Conservation (phyloP, 345 rosid species). For the Hevea brasiliensis region DNA sequence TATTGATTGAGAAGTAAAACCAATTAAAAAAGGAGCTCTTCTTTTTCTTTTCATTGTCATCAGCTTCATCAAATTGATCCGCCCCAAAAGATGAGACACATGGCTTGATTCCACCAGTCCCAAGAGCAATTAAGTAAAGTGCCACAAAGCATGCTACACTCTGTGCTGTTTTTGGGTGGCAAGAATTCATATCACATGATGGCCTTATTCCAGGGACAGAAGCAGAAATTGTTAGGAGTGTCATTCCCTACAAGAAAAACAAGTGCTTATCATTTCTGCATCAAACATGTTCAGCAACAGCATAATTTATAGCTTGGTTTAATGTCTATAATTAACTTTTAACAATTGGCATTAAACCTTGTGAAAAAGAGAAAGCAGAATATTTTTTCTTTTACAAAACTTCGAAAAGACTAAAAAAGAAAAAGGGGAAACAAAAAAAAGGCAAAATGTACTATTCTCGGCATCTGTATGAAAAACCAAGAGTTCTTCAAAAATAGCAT, state of each 20-base stretch:
- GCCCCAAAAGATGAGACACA: slow-evolving; percentile 98
- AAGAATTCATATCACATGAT: slow-evolving; percentile 44
- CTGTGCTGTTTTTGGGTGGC: slow-evolving; percentile 58
- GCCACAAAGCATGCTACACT: slow-evolving; percentile 60
- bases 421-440: too few relatives aligned
- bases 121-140: slow-evolving; percentile 85
- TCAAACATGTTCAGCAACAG: neutral
- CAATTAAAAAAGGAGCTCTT: slow-evolving; percentile 96
- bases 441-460: too few relatives aligned
- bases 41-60: slow-evolving; percentile 66
- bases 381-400: neutral
- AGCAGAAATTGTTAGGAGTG: slow-evolving; percentile 76
- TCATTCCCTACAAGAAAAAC: slow-evolving; percentile 62
- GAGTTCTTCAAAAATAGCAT: too few relatives aligned
- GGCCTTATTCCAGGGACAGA: slow-evolving; percentile 75
- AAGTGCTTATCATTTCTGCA: slow-evolving; percentile 2
- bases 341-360: neutral
- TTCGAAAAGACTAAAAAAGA: too few relatives aligned
- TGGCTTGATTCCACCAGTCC: slow-evolving; percentile 96
- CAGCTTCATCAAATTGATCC: slow-evolving; percentile 88
- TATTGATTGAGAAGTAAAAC: slow-evolving; percentile 88
- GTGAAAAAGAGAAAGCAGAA: neutral
- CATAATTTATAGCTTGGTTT: neutral
- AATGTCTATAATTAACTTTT: neutral
- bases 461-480: too few relatives aligned